Base-by-base conservation (phyloP, 1,284 basidiomycete genomes). In the Phylloboletellus chloephorus region DNA sequence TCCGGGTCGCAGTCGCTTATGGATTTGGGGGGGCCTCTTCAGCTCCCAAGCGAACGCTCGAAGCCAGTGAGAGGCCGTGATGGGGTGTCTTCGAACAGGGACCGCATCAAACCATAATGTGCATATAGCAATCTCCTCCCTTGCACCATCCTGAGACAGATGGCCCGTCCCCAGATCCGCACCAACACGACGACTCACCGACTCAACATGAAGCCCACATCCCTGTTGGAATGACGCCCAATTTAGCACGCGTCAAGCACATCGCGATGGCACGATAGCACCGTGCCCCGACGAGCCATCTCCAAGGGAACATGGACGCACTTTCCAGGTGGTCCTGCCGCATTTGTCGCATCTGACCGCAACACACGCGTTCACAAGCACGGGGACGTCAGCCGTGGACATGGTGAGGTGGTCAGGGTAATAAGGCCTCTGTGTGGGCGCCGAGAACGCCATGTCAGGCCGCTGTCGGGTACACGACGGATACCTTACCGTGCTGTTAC, bases 251-350 rank as follows among this genome's bases (percentile, higher is more conserved):
- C 6, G 34, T 28, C 31, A 35, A 30, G 17, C 29, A 26, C 25
- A 24, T 43, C 37, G 11, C 30, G 38, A 37, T 28, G 26, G 29
- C 17, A 31, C 41, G 48, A 53, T 36, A 35, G 25, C 31, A 25
- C 30, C 31, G 37, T 13, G n/a, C n/a, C n/a, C n/a, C n/a, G n/a
- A n/a, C n/a, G n/a, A n/a, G n/a, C n/a, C n/a, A 61, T 56, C 44
- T 22, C 47, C 54, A 60, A 51, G 56, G 49, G 41, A 46, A 56
- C 48, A 32, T 34, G 46, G 48, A 63, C 74, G 56, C 58, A 86
- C 85, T 67, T 61, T 70, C 83, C 83, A 88, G n/a, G 79, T 85
- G 17, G 67, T 78, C 70, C 86, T 87, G 36, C 72, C 72, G 61
- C 83, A 87, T 43, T 63, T 69, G 41, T 61, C 64, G 64, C 83